A percentile compares a stretch with the other conserved stretches of the same genome.
Conservation (phyloP, 805 yeast genomes). For the Candida coleopterorum region DNA sequence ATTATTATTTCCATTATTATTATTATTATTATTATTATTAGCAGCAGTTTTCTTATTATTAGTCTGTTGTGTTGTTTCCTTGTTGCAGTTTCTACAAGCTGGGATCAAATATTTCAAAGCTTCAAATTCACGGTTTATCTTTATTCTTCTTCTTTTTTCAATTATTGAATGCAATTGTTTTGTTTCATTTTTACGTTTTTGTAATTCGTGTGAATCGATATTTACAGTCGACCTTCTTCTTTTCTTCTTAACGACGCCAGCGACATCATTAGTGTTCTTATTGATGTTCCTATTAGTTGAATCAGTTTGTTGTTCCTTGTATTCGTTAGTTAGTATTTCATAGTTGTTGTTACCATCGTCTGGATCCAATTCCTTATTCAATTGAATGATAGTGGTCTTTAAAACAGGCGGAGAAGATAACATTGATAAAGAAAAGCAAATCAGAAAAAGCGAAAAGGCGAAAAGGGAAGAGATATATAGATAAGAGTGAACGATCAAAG, state of each 20-base stretch:
- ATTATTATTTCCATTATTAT: slow-evolving; percentile 8
- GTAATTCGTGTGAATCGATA: slow-evolving; percentile 37
- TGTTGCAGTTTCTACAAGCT: slow-evolving; percentile 49
- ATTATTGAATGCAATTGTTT: slow-evolving; percentile 64
- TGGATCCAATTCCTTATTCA: slow-evolving; percentile 38
- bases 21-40: not conserved
- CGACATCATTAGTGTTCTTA: not conserved
- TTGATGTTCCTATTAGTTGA: not conserved
- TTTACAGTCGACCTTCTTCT: slow-evolving; percentile 36
- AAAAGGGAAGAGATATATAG: no score
- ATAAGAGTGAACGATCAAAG: no score
- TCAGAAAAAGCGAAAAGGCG: no score
- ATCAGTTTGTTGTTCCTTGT: slow-evolving; percentile 9
- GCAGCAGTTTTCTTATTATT: not conserved
- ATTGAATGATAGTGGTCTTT: slow-evolving; percentile 41
- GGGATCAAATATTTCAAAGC: slow-evolving; percentile 75
- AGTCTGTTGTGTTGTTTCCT: not conserved
- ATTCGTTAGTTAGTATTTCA: slow-evolving; percentile 39
- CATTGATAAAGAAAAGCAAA: no score
- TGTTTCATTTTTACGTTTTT: slow-evolving; percentile 38
- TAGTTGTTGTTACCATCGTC: slow-evolving; percentile 32
- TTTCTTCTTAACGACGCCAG: no score
- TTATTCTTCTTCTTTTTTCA: slow-evolving; percentile 72
- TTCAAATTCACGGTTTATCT: slow-evolving; percentile 79
- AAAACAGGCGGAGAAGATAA: slow-evolving; percentile 39